phyloP scores from a whole-genome alignment of 345 rosid species.

The Melaleuca quinquenervia region DNA sequence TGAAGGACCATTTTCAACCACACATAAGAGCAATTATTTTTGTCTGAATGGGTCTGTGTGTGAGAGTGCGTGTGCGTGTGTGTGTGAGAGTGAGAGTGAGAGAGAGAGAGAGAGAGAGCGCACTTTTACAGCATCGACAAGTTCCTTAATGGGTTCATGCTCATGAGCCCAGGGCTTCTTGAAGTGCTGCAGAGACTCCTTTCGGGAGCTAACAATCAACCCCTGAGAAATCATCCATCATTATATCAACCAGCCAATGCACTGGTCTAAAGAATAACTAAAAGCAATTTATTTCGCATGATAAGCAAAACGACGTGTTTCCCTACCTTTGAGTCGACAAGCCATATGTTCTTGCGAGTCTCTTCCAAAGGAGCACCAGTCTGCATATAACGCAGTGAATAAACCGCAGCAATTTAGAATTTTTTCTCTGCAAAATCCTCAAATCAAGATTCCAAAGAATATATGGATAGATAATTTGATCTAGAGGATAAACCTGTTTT shows the following conservation, averaged over 20 bases:
- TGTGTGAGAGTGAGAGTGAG: not conserved
- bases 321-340: constrained; percentile 89
- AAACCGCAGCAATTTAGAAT: not conserved
- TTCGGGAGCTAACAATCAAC: constrained; percentile 74
- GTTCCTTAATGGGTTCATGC: constrained; percentile 57
- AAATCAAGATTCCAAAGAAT: not conserved
- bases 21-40: not conserved
- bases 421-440: not conserved
- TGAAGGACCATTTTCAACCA: not conserved
- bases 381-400: constrained; percentile 26
- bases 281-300: not conserved
- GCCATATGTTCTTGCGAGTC: constrained; percentile 78
- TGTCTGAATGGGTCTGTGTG: not conserved
- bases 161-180: constrained; percentile 98
- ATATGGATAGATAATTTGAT: not conserved
- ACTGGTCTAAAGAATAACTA: not conserved
- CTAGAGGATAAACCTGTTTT: constrained; percentile 45
- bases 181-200: constrained; percentile 82
- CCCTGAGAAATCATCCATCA: constrained; percentile 37
- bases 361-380: constrained; percentile 64
- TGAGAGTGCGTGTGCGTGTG: rapidly evolving
- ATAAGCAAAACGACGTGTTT: not conserved
- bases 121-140: constrained; percentile 71
- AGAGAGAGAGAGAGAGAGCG: constrained; percentile 4
- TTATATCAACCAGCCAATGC: not conserved